A percentile compares a stretch with the other conserved stretches of the same genome.
Evolutionary conservation across 305 asterid species (phyloP).

Genomic region (Coffea humblotiana): DNA sequence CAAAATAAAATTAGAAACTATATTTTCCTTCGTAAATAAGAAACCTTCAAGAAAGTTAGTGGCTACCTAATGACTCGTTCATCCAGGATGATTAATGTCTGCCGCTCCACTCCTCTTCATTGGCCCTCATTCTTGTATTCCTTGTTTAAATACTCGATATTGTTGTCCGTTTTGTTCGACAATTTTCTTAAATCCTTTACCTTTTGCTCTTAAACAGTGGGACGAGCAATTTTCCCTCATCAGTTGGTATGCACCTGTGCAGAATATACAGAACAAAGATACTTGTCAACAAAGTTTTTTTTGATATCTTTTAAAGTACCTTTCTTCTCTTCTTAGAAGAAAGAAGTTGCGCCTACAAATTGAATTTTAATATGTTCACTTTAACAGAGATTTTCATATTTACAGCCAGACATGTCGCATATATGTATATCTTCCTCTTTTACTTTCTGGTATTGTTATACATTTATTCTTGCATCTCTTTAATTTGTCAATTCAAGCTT

Average conservation of each 20-base stretch:
- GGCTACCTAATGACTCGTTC: conserved; percentile 36
- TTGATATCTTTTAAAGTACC: no score
- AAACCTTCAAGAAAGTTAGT: conserved; percentile 35
- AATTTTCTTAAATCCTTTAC: background rate
- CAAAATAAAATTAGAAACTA: conserved; percentile 14
- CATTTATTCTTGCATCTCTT: no score
- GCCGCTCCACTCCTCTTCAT: background rate
- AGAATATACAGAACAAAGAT: background rate
- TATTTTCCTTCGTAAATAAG: conserved; percentile 24
- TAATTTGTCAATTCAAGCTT: no score
- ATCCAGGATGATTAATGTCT: background rate
- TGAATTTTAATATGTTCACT: no score
- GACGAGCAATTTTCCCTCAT: background rate
- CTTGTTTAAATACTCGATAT: background rate
- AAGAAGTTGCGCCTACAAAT: no score
- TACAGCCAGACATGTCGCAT: no score
- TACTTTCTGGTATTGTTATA: no score
- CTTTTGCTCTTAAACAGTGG: background rate
- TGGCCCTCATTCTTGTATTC: background rate
- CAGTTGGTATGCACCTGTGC: background rate
- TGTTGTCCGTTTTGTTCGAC: background rate
- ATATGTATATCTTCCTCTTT: no score
- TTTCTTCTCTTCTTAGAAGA: background rate
- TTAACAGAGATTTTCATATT: no score
- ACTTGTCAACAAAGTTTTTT: background rate